phyloP scores from a whole-genome alignment of 306 rosid genomes.

The Hippophae tibetana region DNA sequence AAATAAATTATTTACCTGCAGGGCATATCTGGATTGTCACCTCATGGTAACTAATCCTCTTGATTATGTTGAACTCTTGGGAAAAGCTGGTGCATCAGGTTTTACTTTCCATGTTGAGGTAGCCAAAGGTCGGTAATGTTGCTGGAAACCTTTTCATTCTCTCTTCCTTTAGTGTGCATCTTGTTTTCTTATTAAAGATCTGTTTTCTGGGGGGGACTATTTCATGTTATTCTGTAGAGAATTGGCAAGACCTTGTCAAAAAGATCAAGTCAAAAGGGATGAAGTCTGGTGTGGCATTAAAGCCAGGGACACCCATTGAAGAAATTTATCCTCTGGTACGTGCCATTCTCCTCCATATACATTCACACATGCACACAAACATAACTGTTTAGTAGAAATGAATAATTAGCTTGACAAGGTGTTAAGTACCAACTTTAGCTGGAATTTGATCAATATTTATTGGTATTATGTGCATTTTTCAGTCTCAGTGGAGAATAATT shows the following conservation, averaged over 20 bases:
- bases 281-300: conserved; percentile 80
- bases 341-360: conserved; percentile 4
- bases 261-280: conserved; percentile 57
- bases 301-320: conserved; percentile 70
- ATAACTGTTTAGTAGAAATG: neutral
- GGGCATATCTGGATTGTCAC: conserved; percentile 95
- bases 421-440: neutral
- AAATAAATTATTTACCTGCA: conserved; percentile 19
- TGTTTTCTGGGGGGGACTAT: neutral
- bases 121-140: conserved; percentile 51
- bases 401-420: neutral
- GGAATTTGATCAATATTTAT: neutral
- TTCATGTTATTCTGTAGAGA: conserved; percentile 34
- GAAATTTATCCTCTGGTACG: conserved; percentile 85
- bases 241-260: conserved; percentile 73
- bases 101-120: conserved; percentile 86
- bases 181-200: conserved; percentile 10
- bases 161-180: conserved; percentile 4
- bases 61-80: conserved; percentile 79
- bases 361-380: neutral
- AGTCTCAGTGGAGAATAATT: conserved; percentile 3
- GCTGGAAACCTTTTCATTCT: neutral
- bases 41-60: conserved; percentile 94
- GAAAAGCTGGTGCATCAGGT: conserved; percentile 92
- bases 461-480: neutral